phyloP scores from a whole-genome alignment of 495 filamentous ascomycete genomes.

The Podospora pseudocomata region DNA sequence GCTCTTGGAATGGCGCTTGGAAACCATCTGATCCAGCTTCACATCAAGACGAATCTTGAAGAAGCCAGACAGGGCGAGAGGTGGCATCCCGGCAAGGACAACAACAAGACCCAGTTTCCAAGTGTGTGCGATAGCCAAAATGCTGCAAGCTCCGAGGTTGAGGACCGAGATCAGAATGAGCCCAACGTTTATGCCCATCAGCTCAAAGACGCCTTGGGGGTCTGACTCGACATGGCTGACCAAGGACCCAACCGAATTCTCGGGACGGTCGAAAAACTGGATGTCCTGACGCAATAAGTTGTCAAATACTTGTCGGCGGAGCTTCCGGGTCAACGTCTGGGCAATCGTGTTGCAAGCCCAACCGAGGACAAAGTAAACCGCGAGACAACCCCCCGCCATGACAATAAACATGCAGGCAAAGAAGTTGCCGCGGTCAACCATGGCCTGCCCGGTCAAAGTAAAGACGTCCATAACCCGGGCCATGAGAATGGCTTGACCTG shows the following conservation, averaged over 20 bases:
- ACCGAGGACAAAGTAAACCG: slow-evolving; percentile 44
- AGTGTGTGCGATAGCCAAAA: slow-evolving; percentile 64
- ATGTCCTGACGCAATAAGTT: slow-evolving; percentile 91
- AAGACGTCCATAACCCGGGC: slow-evolving; percentile 36
- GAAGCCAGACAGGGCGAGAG: slow-evolving; percentile 77
- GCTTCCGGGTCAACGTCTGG: slow-evolving; percentile 63
- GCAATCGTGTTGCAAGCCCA: slow-evolving; percentile 40
- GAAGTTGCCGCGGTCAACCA: slow-evolving; percentile 43
- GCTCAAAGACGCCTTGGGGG: slow-evolving; percentile 70
- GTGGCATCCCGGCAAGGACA: slow-evolving; percentile 62
- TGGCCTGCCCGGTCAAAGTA: slow-evolving; percentile 21
- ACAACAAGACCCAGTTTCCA: slow-evolving; percentile 92
- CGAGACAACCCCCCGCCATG: slow-evolving; percentile 40
- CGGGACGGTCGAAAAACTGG: slow-evolving; percentile 71
- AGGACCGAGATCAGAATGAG: slow-evolving; percentile 74
- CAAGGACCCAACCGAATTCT: slow-evolving; percentile 80
- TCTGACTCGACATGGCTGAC: slow-evolving; percentile 53
- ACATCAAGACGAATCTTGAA: slow-evolving; percentile 81
- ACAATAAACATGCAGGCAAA: slow-evolving; percentile 57
- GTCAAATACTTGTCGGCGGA: slow-evolving; percentile 69
- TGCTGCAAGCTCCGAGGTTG: slow-evolving; percentile 65
- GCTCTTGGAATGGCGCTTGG: slow-evolving; percentile 53
- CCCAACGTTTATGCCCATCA: slow-evolving; percentile 79
- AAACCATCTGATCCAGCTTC: slow-evolving; percentile 55
- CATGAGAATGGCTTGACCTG: slow-evolving; percentile 36